phyloP scores from a whole-genome alignment of 1,139 yeast species.

The Zygosaccharomyces pseudobailii region DNA sequence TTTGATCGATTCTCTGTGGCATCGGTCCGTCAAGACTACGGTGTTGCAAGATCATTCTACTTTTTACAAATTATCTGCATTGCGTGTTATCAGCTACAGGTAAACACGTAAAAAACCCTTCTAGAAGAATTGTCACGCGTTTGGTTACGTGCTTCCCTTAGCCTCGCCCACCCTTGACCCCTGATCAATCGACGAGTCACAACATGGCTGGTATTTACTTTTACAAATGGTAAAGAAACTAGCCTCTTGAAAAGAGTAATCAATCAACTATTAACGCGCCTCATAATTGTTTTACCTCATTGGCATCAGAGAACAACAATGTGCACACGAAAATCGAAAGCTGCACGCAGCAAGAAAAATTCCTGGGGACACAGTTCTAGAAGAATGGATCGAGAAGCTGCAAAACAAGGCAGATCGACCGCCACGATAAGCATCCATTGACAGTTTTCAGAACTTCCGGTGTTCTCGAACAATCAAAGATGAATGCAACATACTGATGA shows the following conservation, averaged over 20 bases:
- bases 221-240: neutral
- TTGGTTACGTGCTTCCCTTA: neutral
- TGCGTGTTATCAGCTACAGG: too few relatives aligned
- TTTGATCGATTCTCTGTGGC: neutral
- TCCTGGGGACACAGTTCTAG: neutral
- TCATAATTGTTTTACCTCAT: neutral
- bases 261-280: neutral
- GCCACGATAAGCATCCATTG: neutral
- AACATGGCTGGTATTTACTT: neutral
- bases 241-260: neutral
- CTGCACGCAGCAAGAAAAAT: neutral
- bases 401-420: neutral
- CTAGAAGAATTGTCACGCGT: too few relatives aligned
- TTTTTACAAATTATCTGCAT: too few relatives aligned
- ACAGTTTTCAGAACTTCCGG: neutral
- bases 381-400: neutral
- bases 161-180: neutral
- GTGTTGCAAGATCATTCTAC: too few relatives aligned
- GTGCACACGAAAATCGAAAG: neutral
- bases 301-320: neutral
- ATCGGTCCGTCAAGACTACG: neutral
- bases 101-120: too few relatives aligned
- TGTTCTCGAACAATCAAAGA: neutral
- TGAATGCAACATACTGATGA: neutral
- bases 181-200: neutral